Evolutionary conservation across 1,284 basidiomycete genomes (phyloP).

Genomic region (Ceratobasidium sp.): DNA sequence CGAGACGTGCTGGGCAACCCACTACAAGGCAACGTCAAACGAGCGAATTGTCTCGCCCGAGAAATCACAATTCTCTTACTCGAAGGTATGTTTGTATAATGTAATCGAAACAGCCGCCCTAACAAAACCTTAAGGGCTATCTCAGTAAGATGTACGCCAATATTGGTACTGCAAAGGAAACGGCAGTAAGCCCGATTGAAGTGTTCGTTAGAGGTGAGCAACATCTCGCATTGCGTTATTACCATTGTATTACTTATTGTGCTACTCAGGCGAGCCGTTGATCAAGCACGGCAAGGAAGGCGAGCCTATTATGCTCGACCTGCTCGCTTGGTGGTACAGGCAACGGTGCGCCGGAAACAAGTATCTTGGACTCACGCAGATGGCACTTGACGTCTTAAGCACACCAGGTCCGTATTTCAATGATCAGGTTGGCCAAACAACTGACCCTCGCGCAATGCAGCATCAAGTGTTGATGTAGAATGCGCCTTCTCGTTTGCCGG

Average conservation of each 20-base stretch:
- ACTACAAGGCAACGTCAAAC: background rate
- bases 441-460: background rate
- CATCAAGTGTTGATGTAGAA: background rate
- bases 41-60: background rate
- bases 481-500: background rate
- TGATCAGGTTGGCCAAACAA: no score
- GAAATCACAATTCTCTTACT: background rate
- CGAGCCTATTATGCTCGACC: background rate
- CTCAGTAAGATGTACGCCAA: background rate
- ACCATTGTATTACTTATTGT: no score
- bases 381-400: conserved; percentile 16
- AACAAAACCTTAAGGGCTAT: background rate
- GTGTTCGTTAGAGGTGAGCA: background rate
- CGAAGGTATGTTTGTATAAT: background rate
- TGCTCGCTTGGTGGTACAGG: conserved; percentile 13
- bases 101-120: background rate
- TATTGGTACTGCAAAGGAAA: background rate
- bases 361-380: conserved; percentile 7
- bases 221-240: background rate
- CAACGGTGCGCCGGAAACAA: conserved; percentile 11
- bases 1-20: background rate
- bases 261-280: background rate
- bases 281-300: background rate
- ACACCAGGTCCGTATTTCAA: conserved; percentile 7
- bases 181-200: background rate